Evolutionary conservation across 345 rosid genomes (phyloP), one percentile per base, ranked within the genome.

Genomic region (Euphorbia peplus): DNA sequence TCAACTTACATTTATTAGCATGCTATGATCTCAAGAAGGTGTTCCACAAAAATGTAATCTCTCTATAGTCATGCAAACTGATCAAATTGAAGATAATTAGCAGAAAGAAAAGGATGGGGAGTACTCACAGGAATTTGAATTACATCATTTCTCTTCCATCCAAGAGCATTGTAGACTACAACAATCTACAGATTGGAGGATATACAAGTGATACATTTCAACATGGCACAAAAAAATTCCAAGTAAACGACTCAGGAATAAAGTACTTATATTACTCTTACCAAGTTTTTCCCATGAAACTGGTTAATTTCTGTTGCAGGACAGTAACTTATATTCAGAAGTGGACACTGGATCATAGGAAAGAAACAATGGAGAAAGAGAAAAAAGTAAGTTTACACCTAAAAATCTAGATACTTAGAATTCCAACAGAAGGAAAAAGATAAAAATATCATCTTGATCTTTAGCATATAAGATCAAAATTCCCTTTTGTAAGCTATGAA

Each of bases 301-400:
- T 76, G 76, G 63, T 76, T 76, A 58, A 75, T 64, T 85, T 95
- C 99, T 63, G 97, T 85, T 62, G 95, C 82, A 63, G 95, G 92
- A 66, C 99, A 95, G 73, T 88, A 91, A 75, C 91, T 91, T 81
- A 95, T 85, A 83, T 95, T 95, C 85, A 95, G 76, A 78, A 95
- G 91, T 37, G 90, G 91, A 79, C 99, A 95, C 99, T 95, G 92
- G 30, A 66, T 67, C 28, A 54, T 39, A 60, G 26, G 69, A 30
- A 28, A 16, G 8, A 58, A 4, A 12, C 19, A 55, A 47, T 41
- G 29, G 19, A 7, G 7, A 58, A 14, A 58, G 11, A 44, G 50
- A 44, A 44, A 18, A 44, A 44, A 44, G 50, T 44, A 0, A 44
- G 50, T 44, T 44, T 44, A 44, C 50, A 44, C 18, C 3, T 10